phyloP scores from a whole-genome alignment of 2,329 filamentous ascomycete genomes.

The Bretziella fagacearum region DNA sequence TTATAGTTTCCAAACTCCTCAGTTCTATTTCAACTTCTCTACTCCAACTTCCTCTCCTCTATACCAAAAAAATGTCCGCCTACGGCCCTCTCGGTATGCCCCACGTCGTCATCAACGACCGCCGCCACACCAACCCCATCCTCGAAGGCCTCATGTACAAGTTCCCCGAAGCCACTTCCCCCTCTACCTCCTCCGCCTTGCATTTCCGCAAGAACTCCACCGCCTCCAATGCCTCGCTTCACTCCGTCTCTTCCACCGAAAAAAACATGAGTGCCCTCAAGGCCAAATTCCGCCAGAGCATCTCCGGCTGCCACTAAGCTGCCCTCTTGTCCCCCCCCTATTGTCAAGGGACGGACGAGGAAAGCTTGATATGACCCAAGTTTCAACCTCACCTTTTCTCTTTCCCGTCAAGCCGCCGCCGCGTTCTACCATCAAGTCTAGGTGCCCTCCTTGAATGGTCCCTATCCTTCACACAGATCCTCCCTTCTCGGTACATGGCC shows the following conservation, averaged over 20 bases:
- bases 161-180: slow-evolving; percentile 3
- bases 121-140: slow-evolving; percentile 16
- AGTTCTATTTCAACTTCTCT: neutral
- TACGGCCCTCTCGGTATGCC: slow-evolving; percentile 13
- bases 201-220: neutral
- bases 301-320: slow-evolving; percentile 3
- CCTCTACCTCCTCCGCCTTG: neutral
- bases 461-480: too few relatives aligned
- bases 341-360: too few relatives aligned
- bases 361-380: too few relatives aligned
- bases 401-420: too few relatives aligned
- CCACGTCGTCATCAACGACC: slow-evolving; percentile 12
- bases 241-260: neutral
- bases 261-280: slow-evolving; percentile 3
- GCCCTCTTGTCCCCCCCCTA: too few relatives aligned
- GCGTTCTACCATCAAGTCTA: too few relatives aligned
- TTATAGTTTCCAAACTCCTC: neutral
- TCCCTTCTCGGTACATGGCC: too few relatives aligned
- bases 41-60: neutral
- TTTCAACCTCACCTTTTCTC: too few relatives aligned
- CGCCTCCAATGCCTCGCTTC: neutral
- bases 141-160: slow-evolving; percentile 16
- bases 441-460: too few relatives aligned
- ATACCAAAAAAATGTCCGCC: slow-evolving; percentile 10
- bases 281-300: slow-evolving; percentile 12